Conservation (phyloP, 1,284 basidiomycete species). For the Cryptococcus sp. region DNA sequence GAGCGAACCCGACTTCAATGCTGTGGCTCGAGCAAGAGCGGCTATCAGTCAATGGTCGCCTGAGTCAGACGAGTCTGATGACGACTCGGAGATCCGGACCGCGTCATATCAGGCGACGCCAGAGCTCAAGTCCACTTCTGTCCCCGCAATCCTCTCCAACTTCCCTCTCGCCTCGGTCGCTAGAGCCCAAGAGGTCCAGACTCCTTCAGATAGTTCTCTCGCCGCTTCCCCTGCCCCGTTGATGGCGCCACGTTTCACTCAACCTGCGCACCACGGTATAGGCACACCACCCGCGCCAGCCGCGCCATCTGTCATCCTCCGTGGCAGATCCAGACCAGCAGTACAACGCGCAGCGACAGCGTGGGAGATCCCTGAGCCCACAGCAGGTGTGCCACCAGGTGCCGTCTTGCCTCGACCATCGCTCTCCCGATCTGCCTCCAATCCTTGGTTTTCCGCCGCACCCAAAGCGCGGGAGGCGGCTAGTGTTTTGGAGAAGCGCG, state of each 20-base stretch:
- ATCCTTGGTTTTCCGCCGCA: slow-evolving; percentile 21
- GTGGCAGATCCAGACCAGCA: slow-evolving; percentile 14
- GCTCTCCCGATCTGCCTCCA: slow-evolving; percentile 22
- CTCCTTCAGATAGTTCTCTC: slow-evolving; percentile 18
- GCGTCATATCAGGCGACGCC: slow-evolving; percentile 33
- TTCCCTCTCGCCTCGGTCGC: slow-evolving; percentile 34
- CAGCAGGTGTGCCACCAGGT: slow-evolving; percentile 24
- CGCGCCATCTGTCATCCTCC: slow-evolving; percentile 18
- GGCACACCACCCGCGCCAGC: slow-evolving; percentile 30
- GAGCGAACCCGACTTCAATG: slow-evolving; percentile 19
- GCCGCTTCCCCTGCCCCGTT: slow-evolving; percentile 9
- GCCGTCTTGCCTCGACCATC: slow-evolving; percentile 26
- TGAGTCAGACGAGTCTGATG: slow-evolving; percentile 16
- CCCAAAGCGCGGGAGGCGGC: slow-evolving; percentile 4
- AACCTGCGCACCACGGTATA: slow-evolving; percentile 2
- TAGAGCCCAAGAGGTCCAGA: slow-evolving; percentile 6
- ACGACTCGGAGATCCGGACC: slow-evolving; percentile 34
- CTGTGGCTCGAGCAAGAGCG: slow-evolving; percentile 16
- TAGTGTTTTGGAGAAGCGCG: slow-evolving; percentile 7
- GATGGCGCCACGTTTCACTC: slow-evolving; percentile 7
- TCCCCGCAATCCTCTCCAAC: slow-evolving; percentile 28
- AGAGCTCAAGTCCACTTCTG: slow-evolving; percentile 8
- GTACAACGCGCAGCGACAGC: slow-evolving; percentile 13
- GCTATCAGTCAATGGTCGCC: slow-evolving; percentile 28
- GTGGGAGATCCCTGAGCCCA: slow-evolving; percentile 21